phyloP scores from a whole-genome alignment of 306 rosid genomes.

The Arachis stenosperma region DNA sequence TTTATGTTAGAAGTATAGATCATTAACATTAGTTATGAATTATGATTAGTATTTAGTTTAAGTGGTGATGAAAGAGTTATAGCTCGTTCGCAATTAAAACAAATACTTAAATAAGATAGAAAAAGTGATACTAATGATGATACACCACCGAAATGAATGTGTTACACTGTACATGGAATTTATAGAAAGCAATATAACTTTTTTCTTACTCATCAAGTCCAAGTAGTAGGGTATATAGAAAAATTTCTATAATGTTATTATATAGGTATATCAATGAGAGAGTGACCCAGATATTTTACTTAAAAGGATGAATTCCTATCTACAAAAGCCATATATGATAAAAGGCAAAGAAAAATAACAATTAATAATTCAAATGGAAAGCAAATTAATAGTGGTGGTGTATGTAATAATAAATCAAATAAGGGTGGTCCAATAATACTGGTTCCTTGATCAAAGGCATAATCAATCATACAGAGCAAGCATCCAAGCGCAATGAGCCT shows the following conservation, averaged over 20 bases:
- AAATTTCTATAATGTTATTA: neutral
- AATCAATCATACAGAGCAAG: constrained; percentile 43
- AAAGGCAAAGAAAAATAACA: constrained; percentile 27
- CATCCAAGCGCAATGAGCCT: constrained; percentile 48
- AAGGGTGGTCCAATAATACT: constrained; percentile 45
- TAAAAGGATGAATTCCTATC: constrained; percentile 5
- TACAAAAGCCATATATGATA: neutral
- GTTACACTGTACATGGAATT: no score
- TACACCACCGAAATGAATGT: neutral
- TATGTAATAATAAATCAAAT: constrained; percentile 34
- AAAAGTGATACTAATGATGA: no score
- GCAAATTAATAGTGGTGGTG: neutral
- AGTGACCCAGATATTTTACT: constrained; percentile 25
- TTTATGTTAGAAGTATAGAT: no score
- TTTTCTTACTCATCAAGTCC: neutral
- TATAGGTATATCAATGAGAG: constrained; percentile 6
- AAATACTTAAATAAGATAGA: no score
- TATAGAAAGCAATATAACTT: neutral
- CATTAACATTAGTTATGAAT: no score
- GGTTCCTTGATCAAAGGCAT: constrained; percentile 44
- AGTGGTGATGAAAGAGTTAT: no score
- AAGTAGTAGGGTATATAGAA: neutral
- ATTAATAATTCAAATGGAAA: constrained; percentile 21
- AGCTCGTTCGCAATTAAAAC: no score
- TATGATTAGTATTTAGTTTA: no score